These are phyloP conservation scores for Ceratobasidium sp. DNA, from an alignment of 1,284 basidiomycete species.

Conservation along the genomic window DNA sequence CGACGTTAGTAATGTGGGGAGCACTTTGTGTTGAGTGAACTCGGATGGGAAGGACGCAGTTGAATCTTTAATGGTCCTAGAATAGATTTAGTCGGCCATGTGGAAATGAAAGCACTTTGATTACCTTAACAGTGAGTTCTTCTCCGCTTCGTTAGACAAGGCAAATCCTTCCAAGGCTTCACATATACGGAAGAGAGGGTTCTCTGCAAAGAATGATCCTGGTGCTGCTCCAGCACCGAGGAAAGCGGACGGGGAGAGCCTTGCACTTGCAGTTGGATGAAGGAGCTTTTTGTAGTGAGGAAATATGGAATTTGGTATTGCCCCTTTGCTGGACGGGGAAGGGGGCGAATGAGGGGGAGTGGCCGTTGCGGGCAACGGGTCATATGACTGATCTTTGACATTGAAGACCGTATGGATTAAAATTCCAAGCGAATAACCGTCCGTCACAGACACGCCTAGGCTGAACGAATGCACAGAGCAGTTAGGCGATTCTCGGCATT, in stretches of 20 bases:
- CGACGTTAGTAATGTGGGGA: slow-evolving; percentile 86
- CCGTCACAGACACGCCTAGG: slow-evolving; percentile 71
- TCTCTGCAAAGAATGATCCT: slow-evolving; percentile 83
- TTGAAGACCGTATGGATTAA: slow-evolving; percentile 89
- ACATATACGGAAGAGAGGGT: slow-evolving; percentile 86
- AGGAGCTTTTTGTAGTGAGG: slow-evolving; percentile 85
- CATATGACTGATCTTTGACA: slow-evolving; percentile 54
- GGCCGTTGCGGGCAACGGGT: slow-evolving; percentile 71
- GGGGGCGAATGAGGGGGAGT: slow-evolving; percentile 76
- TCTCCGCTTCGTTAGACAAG: slow-evolving; percentile 83
- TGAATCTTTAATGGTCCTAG: slow-evolving; percentile 79
- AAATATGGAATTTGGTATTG: slow-evolving; percentile 80
- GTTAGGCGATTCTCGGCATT: neutral
- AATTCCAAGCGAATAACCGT: slow-evolving; percentile 86
- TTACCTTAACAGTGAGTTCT: slow-evolving; percentile 74
- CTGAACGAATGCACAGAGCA: slow-evolving; percentile 52
- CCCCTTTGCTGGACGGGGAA: slow-evolving; percentile 72
- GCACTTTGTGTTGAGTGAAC: slow-evolving; percentile 84
- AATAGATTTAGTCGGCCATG: neutral
- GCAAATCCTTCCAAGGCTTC: slow-evolving; percentile 87
- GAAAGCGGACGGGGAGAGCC: slow-evolving; percentile 79
- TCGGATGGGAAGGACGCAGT: slow-evolving; percentile 82
- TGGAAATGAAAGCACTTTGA: slow-evolving; percentile 41
- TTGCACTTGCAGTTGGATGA: slow-evolving; percentile 82
- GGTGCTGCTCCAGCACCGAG: slow-evolving; percentile 77